Evolutionary conservation across 495 filamentous ascomycete species (phyloP), one percentile per base, ranked within the genome.

Genomic region (Talaromyces proteolyticus): DNA sequence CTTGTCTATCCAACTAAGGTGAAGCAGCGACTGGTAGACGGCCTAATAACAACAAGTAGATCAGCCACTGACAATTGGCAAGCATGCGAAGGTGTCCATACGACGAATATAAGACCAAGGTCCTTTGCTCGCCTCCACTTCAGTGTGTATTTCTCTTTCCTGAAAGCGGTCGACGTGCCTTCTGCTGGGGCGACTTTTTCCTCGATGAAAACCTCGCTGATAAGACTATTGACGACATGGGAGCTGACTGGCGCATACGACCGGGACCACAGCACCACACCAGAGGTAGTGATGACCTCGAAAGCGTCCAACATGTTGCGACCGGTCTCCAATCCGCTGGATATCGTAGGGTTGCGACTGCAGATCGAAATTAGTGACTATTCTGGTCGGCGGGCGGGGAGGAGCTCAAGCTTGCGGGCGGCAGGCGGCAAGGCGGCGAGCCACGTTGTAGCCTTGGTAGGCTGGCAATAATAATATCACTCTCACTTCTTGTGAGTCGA

Each of bases 151-250:
- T 92, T 88, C 59, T 97, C 93, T 59, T 88, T 85, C 69, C 84
- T 92, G 71, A 90, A 96, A 0, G 82, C 70, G 1, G 89, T 82
- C 6, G 66, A 67, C 6, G 50, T 51, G 0, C 59, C 58, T 36
- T 70, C 73, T 43, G 79, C 78, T 34, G 85, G 75, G 47, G 76
- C 75, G 29, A 86, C 84, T 61, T 82, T 84, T 66, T 96, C 93
- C 69, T 97, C 94, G 62, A 98, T 96, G 71, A 98, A 92, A 62
- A 96, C 86, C 65, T 97, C 91, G 64, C 82, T 82, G 73, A 98
- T 94, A 65, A 97, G 86, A 71, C 85, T 86, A 72, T 98, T 95
- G 71, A 98, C 82, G 42, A 97, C 73, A 57, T 86, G 85, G 18
- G 87, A 74, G 60, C 81, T 87, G 57, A 95, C 81, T 0, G 87